Base-by-base conservation (phyloP, 1,139 yeast genomes). In the Scheffersomyces quercinus region DNA sequence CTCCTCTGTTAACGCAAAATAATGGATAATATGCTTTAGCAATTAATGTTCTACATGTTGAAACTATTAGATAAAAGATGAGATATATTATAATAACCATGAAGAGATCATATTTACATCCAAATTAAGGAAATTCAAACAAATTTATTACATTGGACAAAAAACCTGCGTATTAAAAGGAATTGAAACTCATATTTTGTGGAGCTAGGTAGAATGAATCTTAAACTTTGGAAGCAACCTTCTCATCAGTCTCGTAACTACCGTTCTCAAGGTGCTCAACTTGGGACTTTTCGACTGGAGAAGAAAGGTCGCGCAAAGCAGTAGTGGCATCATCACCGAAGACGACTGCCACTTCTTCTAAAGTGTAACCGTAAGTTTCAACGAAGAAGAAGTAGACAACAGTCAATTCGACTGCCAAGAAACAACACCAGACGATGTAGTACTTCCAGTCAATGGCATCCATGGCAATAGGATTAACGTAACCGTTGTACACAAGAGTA, bases 391-490 rank as follows among this genome's bases (percentile, higher is more conserved):
- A 68, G 54, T 58, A 68, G 31, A 71, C 74, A 29, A 71, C 58
- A 11, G 55, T 44, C 15, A 70, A 50, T 48, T 73, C 77, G 37
- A 68, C 70, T 1, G 62, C 67, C 37, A 73, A 53, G 32, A 67
- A 53, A 58, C 73, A 67, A 50, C 76, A 64, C 60, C 60, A 80
- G 7, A 81, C 82, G 50, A 81, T 78, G 58, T 81, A 82, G 65
- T 79, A 81, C 55, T 77, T 79, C 83, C 84, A 81, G 34, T 68
- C 70, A 50, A 81, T 75, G 30, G 76, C 75, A 45, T 73, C 81
- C 80, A 81, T 74, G 31, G 84, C 86, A 54, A 81, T 70, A 6
- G 85, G 79, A 53, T 79, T 79, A 41, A 79, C 82, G 55, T 73
- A 81, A 35, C 79, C 70, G 42, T 72, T 73, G 64, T 64, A 58